phyloP scores from a whole-genome alignment of 176 grass and related monocot species.

The Avena insularis region DNA sequence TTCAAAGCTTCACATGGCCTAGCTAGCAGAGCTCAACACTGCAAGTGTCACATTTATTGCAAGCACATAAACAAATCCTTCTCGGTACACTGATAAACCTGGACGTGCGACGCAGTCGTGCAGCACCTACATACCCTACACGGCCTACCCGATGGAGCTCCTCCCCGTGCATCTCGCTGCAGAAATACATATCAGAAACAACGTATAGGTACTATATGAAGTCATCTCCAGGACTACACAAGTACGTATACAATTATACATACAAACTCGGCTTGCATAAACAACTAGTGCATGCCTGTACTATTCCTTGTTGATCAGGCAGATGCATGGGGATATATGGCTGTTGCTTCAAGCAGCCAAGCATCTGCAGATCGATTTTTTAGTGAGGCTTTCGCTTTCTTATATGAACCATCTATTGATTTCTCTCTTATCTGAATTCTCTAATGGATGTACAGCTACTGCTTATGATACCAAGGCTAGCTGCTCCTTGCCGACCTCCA shows the following conservation, averaged over 20 bases:
- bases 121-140: slow-evolving; percentile 27
- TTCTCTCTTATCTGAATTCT: background rate
- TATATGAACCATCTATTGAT: background rate
- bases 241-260: background rate
- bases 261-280: slow-evolving; percentile 19
- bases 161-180: slow-evolving; percentile 43
- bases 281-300: slow-evolving; percentile 40
- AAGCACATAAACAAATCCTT: slow-evolving; percentile 17
- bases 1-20: slow-evolving; percentile 54
- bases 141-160: background rate
- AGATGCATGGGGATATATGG: background rate
- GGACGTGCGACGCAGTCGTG: slow-evolving; percentile 55
- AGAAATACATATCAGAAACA: background rate
- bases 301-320: slow-evolving; percentile 41
- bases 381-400: slow-evolving; percentile 9
- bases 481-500: slow-evolving; percentile 37
- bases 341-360: slow-evolving; percentile 6
- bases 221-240: background rate
- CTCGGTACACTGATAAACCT: background rate
- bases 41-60: slow-evolving; percentile 46
- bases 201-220: slow-evolving; percentile 20
- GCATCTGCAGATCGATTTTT: slow-evolving; percentile 1
- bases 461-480: slow-evolving; percentile 16
- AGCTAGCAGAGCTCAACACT: slow-evolving; percentile 33
- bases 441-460: slow-evolving; percentile 37